Conservation (phyloP, 1,139 yeast species). For the Suhomyces ambrosiae region DNA sequence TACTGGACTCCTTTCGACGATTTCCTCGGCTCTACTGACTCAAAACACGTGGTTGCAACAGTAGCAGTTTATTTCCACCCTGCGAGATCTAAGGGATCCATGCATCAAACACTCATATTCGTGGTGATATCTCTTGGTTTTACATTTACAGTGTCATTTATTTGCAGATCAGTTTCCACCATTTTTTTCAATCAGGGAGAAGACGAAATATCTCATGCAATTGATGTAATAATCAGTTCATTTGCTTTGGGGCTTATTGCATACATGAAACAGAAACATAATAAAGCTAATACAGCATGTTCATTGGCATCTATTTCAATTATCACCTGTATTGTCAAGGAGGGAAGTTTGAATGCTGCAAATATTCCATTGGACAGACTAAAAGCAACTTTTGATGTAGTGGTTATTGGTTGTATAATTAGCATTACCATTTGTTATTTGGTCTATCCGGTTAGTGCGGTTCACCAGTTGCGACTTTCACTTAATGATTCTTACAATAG, state of each 20-base stretch:
- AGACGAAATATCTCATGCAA: constrained; percentile 53
- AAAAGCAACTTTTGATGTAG: constrained; percentile 58
- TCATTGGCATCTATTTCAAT: constrained; percentile 74
- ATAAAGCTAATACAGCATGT: constrained; percentile 76
- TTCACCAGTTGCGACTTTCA: constrained; percentile 42
- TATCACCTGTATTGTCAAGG: constrained; percentile 74
- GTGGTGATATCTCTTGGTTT: constrained; percentile 58
- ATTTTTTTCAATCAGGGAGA: constrained; percentile 47
- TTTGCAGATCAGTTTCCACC: constrained; percentile 57
- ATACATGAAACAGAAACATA: constrained; percentile 66
- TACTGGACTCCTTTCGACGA: constrained; percentile 59
- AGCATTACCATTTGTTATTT: constrained; percentile 61
- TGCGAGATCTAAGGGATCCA: constrained; percentile 74
- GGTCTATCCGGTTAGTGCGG: constrained; percentile 68
- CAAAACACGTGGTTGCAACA: constrained; percentile 81
- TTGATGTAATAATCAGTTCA: constrained; percentile 59
- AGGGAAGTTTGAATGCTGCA: constrained; percentile 68
- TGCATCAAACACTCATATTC: constrained; percentile 72
- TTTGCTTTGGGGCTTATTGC: constrained; percentile 67
- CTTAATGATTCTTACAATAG: constrained; percentile 56
- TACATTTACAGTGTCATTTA: constrained; percentile 57
- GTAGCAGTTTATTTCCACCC: constrained; percentile 87
- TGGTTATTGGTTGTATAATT: constrained; percentile 60
- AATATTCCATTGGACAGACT: constrained; percentile 60
- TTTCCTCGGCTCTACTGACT: constrained; percentile 66